phyloP scores from a whole-genome alignment of 352 stramenopile genomes.

The Elongisporangium prolatum region DNA sequence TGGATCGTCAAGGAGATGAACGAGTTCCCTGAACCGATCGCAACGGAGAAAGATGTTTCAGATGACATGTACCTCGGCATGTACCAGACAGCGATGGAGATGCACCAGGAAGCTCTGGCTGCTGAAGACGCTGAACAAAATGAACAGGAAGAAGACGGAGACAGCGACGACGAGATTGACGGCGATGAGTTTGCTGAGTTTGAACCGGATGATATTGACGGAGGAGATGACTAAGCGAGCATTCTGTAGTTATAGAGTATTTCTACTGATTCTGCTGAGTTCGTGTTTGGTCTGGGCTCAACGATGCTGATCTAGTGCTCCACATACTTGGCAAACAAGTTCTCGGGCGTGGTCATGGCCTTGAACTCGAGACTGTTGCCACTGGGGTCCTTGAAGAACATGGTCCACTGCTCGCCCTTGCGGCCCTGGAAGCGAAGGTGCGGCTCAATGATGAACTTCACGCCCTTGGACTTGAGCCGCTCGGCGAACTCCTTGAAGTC shows the following conservation, averaged over 20 bases:
- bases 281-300: neutral
- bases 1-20: constrained; percentile 84
- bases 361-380: constrained; percentile 99
- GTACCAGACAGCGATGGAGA: constrained; percentile 83
- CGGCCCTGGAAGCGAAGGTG: constrained; percentile 92
- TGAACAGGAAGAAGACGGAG: constrained; percentile 20
- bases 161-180: constrained; percentile 32
- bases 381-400: constrained; percentile 99
- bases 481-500: constrained; percentile 90
- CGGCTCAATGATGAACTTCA: constrained; percentile 96
- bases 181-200: constrained; percentile 43
- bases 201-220: constrained; percentile 47
- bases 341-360: constrained; percentile 95
- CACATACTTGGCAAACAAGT: constrained; percentile 98
- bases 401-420: constrained; percentile 98
- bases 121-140: constrained; percentile 29
- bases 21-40: constrained; percentile 35
- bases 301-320: constrained; percentile 47
- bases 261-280: constrained; percentile 9
- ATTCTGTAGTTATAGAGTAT: constrained; percentile 9
- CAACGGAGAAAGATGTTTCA: constrained; percentile 44
- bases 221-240: constrained; percentile 40
- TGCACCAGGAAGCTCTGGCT: constrained; percentile 69
- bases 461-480: constrained; percentile 59
- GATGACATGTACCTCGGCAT: constrained; percentile 87